A percentile compares a stretch with the other conserved stretches of the same genome.
Conservation (phyloP, 139 green algal genomes). For the Astrephomene gubernaculifera region DNA sequence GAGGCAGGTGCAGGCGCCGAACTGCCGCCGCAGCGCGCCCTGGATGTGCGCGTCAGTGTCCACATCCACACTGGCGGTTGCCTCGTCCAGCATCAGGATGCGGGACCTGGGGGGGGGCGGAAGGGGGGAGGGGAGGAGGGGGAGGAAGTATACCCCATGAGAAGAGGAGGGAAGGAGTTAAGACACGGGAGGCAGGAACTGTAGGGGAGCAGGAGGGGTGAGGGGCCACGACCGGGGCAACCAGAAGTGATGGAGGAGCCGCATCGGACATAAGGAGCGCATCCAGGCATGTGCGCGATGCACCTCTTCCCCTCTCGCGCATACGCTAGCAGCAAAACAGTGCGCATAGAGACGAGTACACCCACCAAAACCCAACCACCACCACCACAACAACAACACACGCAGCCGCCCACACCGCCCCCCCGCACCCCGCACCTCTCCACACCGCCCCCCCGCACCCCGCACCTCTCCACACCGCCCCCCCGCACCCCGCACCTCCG, state of each 20-base stretch:
- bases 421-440: background rate
- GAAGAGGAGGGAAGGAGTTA: background rate
- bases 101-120: conserved; percentile 43
- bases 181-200: background rate
- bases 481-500: conserved; percentile 28
- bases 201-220: background rate
- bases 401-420: background rate
- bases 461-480: background rate
- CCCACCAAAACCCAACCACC: no score
- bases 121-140: background rate
- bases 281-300: no score
- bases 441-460: background rate
- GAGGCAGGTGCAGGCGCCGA: conserved; percentile 86
- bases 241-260: no score
- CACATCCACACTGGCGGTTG: conserved; percentile 90
- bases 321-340: no score
- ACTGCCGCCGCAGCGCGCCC: conserved; percentile 85
- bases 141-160: no score
- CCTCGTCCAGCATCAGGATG: conserved; percentile 95
- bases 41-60: conserved; percentile 83
- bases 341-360: no score
- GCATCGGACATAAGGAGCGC: no score
- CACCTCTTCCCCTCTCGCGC: no score
- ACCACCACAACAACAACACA: no score
- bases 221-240: no score